A percentile compares a stretch with the other conserved stretches of the same genome.
Conservation (phyloP, 495 filamentous ascomycete species). For the Penicillium pulvis region DNA sequence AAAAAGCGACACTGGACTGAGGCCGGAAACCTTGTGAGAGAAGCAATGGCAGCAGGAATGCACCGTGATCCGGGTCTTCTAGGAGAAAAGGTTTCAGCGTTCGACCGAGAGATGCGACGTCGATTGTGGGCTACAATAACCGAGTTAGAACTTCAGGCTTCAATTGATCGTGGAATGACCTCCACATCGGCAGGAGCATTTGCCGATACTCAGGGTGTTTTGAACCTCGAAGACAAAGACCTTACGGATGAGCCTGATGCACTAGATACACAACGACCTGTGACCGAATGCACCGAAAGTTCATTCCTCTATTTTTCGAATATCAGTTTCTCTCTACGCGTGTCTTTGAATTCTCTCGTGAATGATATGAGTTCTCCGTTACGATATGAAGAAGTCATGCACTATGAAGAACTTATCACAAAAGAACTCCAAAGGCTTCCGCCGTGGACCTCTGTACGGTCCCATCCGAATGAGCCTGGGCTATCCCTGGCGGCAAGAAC, state of each 20-base stretch:
- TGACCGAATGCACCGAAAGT: constrained; percentile 21
- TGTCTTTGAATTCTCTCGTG: constrained; percentile 29
- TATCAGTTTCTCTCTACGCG: constrained; percentile 26
- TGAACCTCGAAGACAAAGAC: constrained; percentile 50
- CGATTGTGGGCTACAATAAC: constrained; percentile 60
- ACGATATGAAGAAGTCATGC: constrained; percentile 28
- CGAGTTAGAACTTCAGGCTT: constrained; percentile 55
- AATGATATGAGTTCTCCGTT: constrained; percentile 28
- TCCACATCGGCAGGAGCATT: constrained; percentile 50
- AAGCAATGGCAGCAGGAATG: constrained; percentile 54
- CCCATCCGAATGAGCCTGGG: background rate
- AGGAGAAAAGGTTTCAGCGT: constrained; percentile 22
- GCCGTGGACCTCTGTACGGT: constrained; percentile 11
- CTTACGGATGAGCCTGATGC: constrained; percentile 6
- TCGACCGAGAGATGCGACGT: constrained; percentile 55
- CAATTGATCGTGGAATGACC: constrained; percentile 55
- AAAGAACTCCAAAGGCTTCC: constrained; percentile 29
- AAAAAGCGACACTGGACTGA: constrained; percentile 56
- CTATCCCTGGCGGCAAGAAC: constrained; percentile 16
- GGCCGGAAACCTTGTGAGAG: constrained; percentile 47
- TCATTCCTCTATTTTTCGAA: constrained; percentile 28
- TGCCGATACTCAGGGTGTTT: constrained; percentile 51
- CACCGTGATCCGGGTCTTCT: constrained; percentile 57
- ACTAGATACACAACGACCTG: constrained; percentile 36
- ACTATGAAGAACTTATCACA: constrained; percentile 29